phyloP scores from a whole-genome alignment of 2,329 filamentous ascomycete species.

The Aspergillus novoparasiticus region DNA sequence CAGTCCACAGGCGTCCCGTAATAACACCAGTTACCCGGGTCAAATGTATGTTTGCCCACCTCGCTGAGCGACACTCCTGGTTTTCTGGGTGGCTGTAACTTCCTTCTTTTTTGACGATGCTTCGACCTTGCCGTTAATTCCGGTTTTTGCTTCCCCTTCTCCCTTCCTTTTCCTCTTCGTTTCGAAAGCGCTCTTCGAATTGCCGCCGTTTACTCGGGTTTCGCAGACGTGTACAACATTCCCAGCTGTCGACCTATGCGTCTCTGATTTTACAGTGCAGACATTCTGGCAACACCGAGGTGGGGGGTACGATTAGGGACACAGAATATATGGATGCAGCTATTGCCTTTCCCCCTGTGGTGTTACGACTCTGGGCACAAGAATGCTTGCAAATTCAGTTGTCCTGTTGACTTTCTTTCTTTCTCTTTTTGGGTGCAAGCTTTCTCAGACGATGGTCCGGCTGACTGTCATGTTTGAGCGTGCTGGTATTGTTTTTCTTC shows the following conservation, averaged over 20 bases:
- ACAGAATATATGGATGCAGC: not conserved
- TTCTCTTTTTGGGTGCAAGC: not conserved
- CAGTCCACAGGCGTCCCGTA: slow-evolving; percentile 17
- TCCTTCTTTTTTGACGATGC: slow-evolving; percentile 9
- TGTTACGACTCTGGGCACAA: not conserved
- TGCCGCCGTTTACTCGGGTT: slow-evolving; percentile 22
- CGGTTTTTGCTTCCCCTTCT: not conserved
- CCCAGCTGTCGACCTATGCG: slow-evolving; percentile 20
- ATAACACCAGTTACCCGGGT: slow-evolving; percentile 6
- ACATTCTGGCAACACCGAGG: not conserved
- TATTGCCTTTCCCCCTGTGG: not conserved
- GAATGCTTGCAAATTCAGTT: not conserved
- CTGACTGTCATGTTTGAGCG: not conserved
- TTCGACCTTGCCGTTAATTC: slow-evolving; percentile 8
- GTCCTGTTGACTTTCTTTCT: slow-evolving; percentile 7
- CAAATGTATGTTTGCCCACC: not conserved
- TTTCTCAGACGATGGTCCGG: not conserved
- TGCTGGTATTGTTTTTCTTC: not conserved
- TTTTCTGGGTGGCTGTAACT: slow-evolving; percentile 10
- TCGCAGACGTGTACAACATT: slow-evolving; percentile 28
- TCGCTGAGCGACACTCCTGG: slow-evolving; percentile 8
- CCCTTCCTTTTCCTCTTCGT: slow-evolving; percentile 7
- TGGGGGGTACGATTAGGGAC: not conserved
- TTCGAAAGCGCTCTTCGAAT: slow-evolving; percentile 23
- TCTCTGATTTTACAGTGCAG: not conserved